Percentiles rank a stretch among this genome's conserved stretches.
Conservation (phyloP, 352 stramenopile species). For the Globisporangium splendens region DNA sequence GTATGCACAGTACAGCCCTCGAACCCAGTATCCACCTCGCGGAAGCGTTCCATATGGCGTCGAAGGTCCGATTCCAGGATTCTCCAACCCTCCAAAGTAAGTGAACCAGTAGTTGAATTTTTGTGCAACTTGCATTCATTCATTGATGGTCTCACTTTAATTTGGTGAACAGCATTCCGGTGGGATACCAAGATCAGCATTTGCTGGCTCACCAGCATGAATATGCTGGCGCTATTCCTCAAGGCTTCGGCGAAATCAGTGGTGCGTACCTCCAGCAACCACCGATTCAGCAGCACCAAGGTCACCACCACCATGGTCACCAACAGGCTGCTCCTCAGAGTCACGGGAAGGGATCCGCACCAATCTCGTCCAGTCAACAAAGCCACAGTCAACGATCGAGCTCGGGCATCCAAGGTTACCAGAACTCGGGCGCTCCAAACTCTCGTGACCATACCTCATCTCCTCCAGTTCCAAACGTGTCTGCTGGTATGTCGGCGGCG, state of each 20-base stretch:
- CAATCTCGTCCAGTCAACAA: constrained; percentile 39
- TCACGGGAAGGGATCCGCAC: constrained; percentile 59
- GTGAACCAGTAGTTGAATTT: not conserved
- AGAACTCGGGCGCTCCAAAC: constrained; percentile 28
- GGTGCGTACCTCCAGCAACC: constrained; percentile 70
- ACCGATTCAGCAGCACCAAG: constrained; percentile 40
- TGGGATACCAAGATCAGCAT: constrained; percentile 83
- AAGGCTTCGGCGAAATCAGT: constrained; percentile 84
- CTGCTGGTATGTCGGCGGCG: constrained; percentile 44
- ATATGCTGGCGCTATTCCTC: constrained; percentile 66
- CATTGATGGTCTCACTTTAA: constrained; percentile 5
- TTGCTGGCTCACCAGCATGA: constrained; percentile 77
- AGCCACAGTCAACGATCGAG: constrained; percentile 53
- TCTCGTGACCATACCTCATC: constrained; percentile 59
- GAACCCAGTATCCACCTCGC: constrained; percentile 80
- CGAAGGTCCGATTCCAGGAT: constrained; percentile 74
- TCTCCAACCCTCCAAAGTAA: constrained; percentile 69
- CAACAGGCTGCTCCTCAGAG: constrained; percentile 53
- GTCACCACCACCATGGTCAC: constrained; percentile 54
- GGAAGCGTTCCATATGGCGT: constrained; percentile 83
- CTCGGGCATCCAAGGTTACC: constrained; percentile 52
- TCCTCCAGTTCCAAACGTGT: constrained; percentile 66
- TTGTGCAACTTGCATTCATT: too few species aligned
- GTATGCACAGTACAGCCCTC: constrained; percentile 86
- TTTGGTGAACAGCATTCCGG: constrained; percentile 38